A percentile compares a stretch with the other conserved stretches of the same genome.
These are phyloP conservation scores for Lactarius vividus DNA, from an alignment of 768 basidiomycete genomes.

Conservation along the genomic window DNA sequence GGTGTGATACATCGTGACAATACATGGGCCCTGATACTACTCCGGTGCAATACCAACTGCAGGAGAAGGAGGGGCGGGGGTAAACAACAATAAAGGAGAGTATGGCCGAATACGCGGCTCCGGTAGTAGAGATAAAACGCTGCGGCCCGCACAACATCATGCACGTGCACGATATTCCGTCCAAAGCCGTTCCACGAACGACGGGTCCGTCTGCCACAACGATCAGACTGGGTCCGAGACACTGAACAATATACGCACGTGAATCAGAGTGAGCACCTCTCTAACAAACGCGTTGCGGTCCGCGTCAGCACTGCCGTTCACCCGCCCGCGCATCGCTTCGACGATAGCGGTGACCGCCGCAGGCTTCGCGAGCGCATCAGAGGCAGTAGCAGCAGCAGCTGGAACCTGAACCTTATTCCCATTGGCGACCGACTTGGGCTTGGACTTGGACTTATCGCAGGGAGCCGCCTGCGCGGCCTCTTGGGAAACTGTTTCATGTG, in stretches of 20 bases:
- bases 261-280: conserved; percentile 69
- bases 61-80: background rate
- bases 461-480: background rate
- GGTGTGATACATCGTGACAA: conserved; percentile 23
- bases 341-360: conserved; percentile 22
- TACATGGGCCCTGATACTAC: conserved; percentile 20
- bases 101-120: background rate
- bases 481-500: background rate
- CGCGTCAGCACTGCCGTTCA: conserved; percentile 20
- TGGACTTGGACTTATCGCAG: conserved; percentile 10
- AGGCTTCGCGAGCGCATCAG: conserved; percentile 16
- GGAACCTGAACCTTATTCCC: conserved; percentile 4
- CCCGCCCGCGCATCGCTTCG: conserved; percentile 19
- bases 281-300: conserved; percentile 47
- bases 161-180: conserved; percentile 42
- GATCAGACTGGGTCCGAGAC: background rate
- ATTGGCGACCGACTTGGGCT: conserved; percentile 15
- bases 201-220: conserved; percentile 52
- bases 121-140: background rate
- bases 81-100: background rate
- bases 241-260: conserved; percentile 27
- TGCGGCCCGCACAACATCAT: background rate
- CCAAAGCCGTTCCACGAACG: conserved; percentile 63
- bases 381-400: background rate
- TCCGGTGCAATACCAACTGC: conserved; percentile 9